A percentile compares a stretch with the other conserved stretches of the same genome.
Evolutionary conservation across 495 filamentous ascomycete genomes (phyloP).

Genomic region (Neurospora terricola): DNA sequence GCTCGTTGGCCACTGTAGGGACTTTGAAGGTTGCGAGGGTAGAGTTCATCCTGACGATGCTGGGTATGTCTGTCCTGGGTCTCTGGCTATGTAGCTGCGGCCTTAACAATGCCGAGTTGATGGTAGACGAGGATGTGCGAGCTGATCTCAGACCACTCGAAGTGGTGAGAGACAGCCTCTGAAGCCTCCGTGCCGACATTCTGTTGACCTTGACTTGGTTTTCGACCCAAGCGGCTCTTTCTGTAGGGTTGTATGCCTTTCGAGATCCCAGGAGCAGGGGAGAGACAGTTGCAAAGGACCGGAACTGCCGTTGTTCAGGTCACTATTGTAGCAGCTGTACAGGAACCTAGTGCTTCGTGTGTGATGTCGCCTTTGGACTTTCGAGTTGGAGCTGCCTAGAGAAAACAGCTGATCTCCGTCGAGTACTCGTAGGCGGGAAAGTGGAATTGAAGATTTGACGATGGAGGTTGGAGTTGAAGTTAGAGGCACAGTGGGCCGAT

Average conservation of each 20-base stretch:
- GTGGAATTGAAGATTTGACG: not conserved
- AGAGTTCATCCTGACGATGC: constrained; percentile 14
- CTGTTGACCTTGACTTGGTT: not conserved
- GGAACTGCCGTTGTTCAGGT: not conserved
- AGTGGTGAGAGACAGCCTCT: not conserved
- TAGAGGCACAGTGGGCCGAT: not conserved
- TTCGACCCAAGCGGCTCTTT: not conserved
- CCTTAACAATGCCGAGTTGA: not conserved
- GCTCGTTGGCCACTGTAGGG: constrained; percentile 81
- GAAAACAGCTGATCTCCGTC: not conserved
- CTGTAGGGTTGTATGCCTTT: not conserved
- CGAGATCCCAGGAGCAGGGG: not conserved
- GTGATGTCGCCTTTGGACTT: not conserved
- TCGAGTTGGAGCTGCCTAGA: not conserved
- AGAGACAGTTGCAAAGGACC: not conserved
- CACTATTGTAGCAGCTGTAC: not conserved
- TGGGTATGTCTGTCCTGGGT: not conserved
- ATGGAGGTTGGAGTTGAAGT: not conserved
- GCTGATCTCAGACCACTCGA: not conserved
- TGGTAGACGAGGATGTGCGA: not conserved
- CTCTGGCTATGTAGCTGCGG: not conserved
- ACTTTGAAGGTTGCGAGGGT: constrained; percentile 71
- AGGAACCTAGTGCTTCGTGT: not conserved
- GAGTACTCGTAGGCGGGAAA: not conserved
- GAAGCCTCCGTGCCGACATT: not conserved